These are phyloP conservation scores for Erysiphe pulchra DNA, from an alignment of 2,329 filamentous ascomycete species.

Conservation along the genomic window DNA sequence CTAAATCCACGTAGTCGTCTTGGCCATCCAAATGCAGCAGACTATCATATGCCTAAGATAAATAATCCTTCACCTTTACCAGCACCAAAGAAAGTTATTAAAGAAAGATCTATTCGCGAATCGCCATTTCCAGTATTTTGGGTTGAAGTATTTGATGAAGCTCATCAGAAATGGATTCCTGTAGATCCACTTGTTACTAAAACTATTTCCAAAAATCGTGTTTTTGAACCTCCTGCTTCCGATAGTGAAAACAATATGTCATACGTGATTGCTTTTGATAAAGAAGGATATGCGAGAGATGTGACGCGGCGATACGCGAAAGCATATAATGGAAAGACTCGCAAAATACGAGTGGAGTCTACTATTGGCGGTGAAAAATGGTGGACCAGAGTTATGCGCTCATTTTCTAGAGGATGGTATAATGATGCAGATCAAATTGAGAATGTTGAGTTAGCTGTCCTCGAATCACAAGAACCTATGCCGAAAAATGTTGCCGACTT, in stretches of 20 bases:
- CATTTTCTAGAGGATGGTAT: slow-evolving; percentile 18
- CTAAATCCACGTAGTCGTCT: slow-evolving; percentile 10
- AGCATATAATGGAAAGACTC: slow-evolving; percentile 73
- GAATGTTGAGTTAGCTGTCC: slow-evolving; percentile 44
- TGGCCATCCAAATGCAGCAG: slow-evolving; percentile 19
- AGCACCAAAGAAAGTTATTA: background rate
- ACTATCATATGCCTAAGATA: slow-evolving; percentile 22
- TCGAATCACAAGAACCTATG: slow-evolving; percentile 56
- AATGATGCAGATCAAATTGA: slow-evolving; percentile 64
- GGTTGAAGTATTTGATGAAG: slow-evolving; percentile 74
- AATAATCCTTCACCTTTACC: slow-evolving; percentile 16
- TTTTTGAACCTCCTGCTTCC: slow-evolving; percentile 58
- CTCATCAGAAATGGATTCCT: slow-evolving; percentile 75
- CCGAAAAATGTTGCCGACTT: slow-evolving; percentile 70
- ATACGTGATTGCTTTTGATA: slow-evolving; percentile 71
- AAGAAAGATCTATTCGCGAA: slow-evolving; percentile 29
- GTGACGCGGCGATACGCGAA: slow-evolving; percentile 75
- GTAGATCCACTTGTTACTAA: slow-evolving; percentile 66
- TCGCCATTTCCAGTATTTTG: slow-evolving; percentile 70
- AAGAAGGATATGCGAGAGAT: slow-evolving; percentile 52
- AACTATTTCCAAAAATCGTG: slow-evolving; percentile 48
- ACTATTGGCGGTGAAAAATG: slow-evolving; percentile 23
- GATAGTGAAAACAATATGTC: slow-evolving; percentile 52
- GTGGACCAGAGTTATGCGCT: slow-evolving; percentile 26
- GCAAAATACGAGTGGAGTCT: slow-evolving; percentile 52